phyloP scores from a whole-genome alignment of 768 basidiomycete species.

The Podaxis sp. region DNA sequence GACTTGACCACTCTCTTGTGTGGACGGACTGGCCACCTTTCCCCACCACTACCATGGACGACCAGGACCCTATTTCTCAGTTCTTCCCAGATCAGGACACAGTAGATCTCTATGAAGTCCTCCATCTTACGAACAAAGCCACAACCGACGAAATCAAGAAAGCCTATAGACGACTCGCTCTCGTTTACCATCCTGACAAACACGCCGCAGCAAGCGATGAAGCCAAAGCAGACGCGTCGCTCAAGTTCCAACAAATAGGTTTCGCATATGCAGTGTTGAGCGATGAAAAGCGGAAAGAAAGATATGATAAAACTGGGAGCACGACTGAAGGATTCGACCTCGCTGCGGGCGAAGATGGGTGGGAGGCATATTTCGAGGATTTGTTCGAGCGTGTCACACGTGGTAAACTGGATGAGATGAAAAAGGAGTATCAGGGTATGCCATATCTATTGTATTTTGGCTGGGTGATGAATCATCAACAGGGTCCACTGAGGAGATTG shows the following conservation, averaged over 20 bases:
- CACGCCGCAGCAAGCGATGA: constrained; percentile 58
- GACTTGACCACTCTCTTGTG: not conserved
- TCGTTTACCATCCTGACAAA: constrained; percentile 90
- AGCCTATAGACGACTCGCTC: constrained; percentile 81
- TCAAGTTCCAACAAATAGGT: constrained; percentile 88
- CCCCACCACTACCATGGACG: constrained; percentile 49
- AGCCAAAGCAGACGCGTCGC: constrained; percentile 65
- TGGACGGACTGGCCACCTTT: constrained; percentile 4
- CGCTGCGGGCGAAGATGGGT: constrained; percentile 76
- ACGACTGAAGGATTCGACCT: constrained; percentile 79
- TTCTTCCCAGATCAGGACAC: constrained; percentile 75
- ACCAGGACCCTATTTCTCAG: constrained; percentile 66
- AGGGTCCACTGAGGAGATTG: constrained; percentile 86
- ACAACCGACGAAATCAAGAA: constrained; percentile 71
- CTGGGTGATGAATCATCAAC: not conserved
- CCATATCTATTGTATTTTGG: not conserved
- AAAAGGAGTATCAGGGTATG: constrained; percentile 89
- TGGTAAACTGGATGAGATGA: constrained; percentile 88
- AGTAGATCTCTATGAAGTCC: constrained; percentile 78
- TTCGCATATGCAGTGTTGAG: constrained; percentile 90
- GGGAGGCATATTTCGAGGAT: constrained; percentile 94
- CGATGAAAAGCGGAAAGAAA: constrained; percentile 69
- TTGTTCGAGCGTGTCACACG: constrained; percentile 86
- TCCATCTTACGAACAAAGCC: constrained; percentile 54
- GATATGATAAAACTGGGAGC: constrained; percentile 84